These are phyloP conservation scores for Catunica adiposa DNA, from an alignment of 2,329 filamentous ascomycete genomes.

Conservation along the genomic window DNA sequence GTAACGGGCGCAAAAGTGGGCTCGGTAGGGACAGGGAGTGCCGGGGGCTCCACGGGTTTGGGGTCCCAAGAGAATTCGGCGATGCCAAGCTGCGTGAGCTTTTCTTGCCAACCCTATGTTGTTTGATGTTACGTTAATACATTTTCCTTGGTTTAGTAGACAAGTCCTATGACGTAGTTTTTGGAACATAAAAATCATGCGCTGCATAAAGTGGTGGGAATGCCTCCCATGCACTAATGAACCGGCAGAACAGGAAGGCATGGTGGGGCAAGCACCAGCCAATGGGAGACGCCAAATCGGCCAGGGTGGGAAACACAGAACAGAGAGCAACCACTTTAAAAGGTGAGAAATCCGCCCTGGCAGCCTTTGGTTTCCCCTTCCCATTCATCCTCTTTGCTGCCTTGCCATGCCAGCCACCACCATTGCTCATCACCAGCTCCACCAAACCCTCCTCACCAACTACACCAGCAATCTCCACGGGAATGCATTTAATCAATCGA, in stretches of 20 bases:
- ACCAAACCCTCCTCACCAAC: background rate
- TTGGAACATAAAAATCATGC: background rate
- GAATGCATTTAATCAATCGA: no score
- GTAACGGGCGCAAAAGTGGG: constrained; percentile 13
- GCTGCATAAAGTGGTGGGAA: background rate
- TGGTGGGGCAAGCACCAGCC: constrained; percentile 3
- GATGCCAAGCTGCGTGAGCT: constrained; percentile 68
- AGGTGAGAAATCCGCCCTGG: constrained; percentile 10
- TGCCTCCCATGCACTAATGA: constrained; percentile 10
- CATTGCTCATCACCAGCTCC: no score
- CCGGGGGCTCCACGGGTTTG: constrained; percentile 38
- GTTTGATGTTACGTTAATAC: background rate
- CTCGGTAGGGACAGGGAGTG: constrained; percentile 16
- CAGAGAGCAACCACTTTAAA: constrained; percentile 9
- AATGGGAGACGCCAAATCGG: constrained; percentile 3
- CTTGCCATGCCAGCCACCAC: background rate
- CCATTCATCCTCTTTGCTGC: constrained; percentile 6
- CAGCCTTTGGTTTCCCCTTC: constrained; percentile 6
- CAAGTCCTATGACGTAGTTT: background rate
- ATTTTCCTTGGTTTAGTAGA: no score
- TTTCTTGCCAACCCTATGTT: constrained; percentile 76
- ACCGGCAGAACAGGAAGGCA: constrained; percentile 7
- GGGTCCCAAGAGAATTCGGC: constrained; percentile 94
- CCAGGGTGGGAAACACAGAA: constrained; percentile 5
- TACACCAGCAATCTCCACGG: no score